Evolutionary conservation across 2,329 filamentous ascomycete species (phyloP), one percentile per base, ranked within the genome.

Genomic region (Fusarium dlaminii): DNA sequence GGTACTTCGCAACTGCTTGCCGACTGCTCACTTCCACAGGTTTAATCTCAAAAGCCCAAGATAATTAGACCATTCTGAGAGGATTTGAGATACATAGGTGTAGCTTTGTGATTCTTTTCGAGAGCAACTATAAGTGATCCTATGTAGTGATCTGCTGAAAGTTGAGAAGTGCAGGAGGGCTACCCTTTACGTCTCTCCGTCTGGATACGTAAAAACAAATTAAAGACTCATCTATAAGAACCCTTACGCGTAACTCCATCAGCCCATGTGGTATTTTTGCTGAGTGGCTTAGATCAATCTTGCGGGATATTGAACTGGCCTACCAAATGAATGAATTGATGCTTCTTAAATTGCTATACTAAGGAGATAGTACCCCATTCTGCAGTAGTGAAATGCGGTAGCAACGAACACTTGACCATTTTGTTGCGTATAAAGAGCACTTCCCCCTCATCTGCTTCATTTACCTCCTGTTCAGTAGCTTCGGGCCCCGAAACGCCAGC

Each of bases 401-500:
- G 30, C 11, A 51, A 34, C 3, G 30, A 24, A 20, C 48, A 51
- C 12, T 24, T 7, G 6, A 51, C 7, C 10, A 4, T 0, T 3
- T 34, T 2, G 2, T 24, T 2, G 4, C 7, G 1, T 4, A 17
- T 0, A 13, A 13, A 4, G 9, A 11, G 5, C 9, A 0, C 46
- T 22, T 18, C 8, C 18, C 18, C 15, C 12, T 13, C 14, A 5
- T 4, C 4, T 15, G 20, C 0, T 34, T 18, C 8, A 12, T 13
- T 17, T 0, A 0, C 15, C 6, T n/a, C 22, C 20, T 49, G 29
- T 13, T 9, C 10, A n/a, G 1, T 13, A 5, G 1, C 20, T 4
- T 3, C 9, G 6, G 14, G 9, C 1, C 5, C 29, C 0, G 10
- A 0, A 13, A 8, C 6, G 0, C 4, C 4, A 0, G 7, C 7